phyloP scores from a whole-genome alignment of 139 green algal genomes.

The Ettlia oleoabundans region DNA sequence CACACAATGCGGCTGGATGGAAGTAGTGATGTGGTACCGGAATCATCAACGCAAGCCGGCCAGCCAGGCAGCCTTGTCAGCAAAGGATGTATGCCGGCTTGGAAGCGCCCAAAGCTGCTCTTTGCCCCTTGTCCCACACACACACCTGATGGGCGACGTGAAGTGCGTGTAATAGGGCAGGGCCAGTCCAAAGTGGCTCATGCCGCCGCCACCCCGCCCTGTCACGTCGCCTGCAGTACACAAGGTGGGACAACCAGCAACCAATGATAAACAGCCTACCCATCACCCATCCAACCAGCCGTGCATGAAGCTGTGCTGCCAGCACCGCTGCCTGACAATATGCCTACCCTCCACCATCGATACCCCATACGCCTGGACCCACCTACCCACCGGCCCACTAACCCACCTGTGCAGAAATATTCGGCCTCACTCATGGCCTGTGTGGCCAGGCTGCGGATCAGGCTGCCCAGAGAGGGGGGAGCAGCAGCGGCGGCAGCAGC shows the following conservation, averaged over 20 bases:
- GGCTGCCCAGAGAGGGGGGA: constrained; percentile 93
- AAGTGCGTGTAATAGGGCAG: constrained; percentile 92
- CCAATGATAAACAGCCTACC: not conserved
- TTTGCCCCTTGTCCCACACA: not conserved
- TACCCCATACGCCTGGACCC: not conserved
- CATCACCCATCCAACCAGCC: not conserved
- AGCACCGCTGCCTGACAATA: too few relatives aligned
- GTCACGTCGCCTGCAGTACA: constrained; percentile 17
- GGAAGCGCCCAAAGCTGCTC: too few relatives aligned
- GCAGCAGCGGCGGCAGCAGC: constrained; percentile 65
- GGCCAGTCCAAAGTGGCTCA: constrained; percentile 89
- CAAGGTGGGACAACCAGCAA: not conserved
- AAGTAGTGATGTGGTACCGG: not conserved
- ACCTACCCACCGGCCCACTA: not conserved
- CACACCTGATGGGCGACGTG: constrained; percentile 84
- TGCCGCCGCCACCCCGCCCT: constrained; percentile 80
- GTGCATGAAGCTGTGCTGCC: too few relatives aligned
- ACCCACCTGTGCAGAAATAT: constrained; percentile 73
- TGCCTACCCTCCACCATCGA: too few relatives aligned
- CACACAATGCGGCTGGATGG: not conserved
- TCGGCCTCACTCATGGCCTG: constrained; percentile 91
- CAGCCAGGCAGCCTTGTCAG: too few relatives aligned
- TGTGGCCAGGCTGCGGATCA: constrained; percentile 93
- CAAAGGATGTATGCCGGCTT: too few relatives aligned
- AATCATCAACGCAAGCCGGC: too few relatives aligned